Base-by-base conservation (phyloP, 179 eudicot species). In the Spergularia azorica region DNA sequence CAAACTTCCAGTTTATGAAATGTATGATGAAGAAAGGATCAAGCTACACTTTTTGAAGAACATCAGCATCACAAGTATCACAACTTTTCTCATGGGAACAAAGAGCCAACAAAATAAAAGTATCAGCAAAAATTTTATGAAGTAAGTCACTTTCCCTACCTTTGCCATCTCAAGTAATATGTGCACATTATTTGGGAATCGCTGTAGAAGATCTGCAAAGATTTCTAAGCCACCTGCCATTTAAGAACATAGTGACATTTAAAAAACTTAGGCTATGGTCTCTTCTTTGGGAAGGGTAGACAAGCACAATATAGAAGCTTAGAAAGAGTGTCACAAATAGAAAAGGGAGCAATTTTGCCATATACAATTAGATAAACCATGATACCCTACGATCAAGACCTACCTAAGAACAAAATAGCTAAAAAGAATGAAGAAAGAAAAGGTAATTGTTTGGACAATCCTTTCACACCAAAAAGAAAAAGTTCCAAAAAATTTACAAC, bases 171-270 rank as follows among this genome's bases (percentile, higher is more conserved):
- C 98, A 76, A 95, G 93, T 74, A 95, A 77, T 79, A 95, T 41
- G 77, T 95, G 97, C 70, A 84, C 83, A 78, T 95, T 95, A 79
- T 89, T 91, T 67, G 97, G 96, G 84, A 95, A 93, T 70, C 90
- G 91, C 73, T 93, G 97, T 59, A 95, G 85, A 80, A 95, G 94
- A 72, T 93, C 98, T 61, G 87, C 66, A 75, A 84, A 88, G 58
- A 89, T 84, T 79, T 95, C 98, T 84, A 95, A 80, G 79, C 95
- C 93, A 90, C 98, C 98, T 95, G 93, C 86, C 68, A 78, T 56
- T 61, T 7, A 75, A 8, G 48, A 75, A 77, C 2, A 26, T 3
- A 2, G 15, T 32, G n/a, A 64, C 32, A 1, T 1, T 26, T 59
- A 60, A 9, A 63, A 54, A 13, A 8, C 26, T 20, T 10, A 54